Conservation (phyloP, 1,139 yeast species). For the Taphrina wiesneri region DNA sequence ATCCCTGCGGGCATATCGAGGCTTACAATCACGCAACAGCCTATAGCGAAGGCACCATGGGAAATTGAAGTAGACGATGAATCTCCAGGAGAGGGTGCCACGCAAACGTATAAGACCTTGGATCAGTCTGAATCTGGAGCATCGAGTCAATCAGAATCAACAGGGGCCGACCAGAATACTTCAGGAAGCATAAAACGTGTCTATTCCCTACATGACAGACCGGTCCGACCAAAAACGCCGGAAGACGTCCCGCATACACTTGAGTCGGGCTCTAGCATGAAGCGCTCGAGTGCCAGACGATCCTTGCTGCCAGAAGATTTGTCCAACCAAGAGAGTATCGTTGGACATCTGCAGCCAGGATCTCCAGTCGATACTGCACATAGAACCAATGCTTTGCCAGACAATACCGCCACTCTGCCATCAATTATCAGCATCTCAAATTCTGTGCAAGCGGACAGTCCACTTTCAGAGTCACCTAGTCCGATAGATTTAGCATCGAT, state of each 20-base stretch:
- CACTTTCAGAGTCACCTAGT: not conserved
- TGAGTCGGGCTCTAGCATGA: not conserved
- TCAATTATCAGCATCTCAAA: too few relatives aligned
- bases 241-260: not conserved
- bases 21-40: not conserved
- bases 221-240: not conserved
- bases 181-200: not conserved
- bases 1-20: not conserved
- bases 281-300: not conserved
- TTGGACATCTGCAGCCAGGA: too few relatives aligned
- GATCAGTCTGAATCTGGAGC: too few relatives aligned
- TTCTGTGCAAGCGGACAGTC: not conserved
- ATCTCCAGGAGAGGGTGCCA: not conserved
- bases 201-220: not conserved
- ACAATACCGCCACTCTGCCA: too few relatives aligned
- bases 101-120: not conserved
- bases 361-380: too few relatives aligned
- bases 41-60: slow-evolving; percentile 3
- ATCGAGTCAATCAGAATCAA: too few relatives aligned
- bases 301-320: not conserved
- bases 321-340: not conserved
- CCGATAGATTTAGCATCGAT: not conserved
- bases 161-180: not conserved
- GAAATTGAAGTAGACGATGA: not conserved
- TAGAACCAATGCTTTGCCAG: too few relatives aligned